Evolutionary conservation across 1,284 basidiomycete genomes (phyloP), one percentile per base, ranked within the genome.

Genomic region (Laetiporus sulphureus): DNA sequence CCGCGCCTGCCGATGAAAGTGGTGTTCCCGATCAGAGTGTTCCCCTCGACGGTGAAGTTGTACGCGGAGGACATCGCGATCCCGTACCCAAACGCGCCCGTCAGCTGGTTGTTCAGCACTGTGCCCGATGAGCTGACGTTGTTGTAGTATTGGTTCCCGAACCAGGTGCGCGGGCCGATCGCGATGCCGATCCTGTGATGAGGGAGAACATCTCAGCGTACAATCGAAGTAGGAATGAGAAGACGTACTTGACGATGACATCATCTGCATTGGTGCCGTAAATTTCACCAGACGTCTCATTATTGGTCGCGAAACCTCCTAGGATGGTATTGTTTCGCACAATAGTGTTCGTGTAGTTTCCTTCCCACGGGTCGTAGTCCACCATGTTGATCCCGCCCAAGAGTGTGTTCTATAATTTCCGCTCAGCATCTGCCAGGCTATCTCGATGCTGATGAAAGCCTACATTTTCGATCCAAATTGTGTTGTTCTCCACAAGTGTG

Each of bases 371-470:
- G 4, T 68, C 56, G 44, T 79, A 79, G 55, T 92, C 88, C 10
- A 92, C 90, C 70, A 91, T 59, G 52, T 86, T 87, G 50, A 91
- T 88, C 12, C 88, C 87, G 29, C 87, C n/a, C 2, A n/a, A 5
- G 6, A 21, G 25, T 12, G 15, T 31, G 8, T 24, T n/a, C 34
- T 37, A 19, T 13, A 21, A 18, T 4, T 15, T 47, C n/a, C n/a
- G n/a, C n/a, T n/a, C n/a, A n/a, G n/a, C n/a, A n/a, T n/a, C n/a
- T n/a, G n/a, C n/a, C n/a, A n/a, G n/a, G n/a, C n/a, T n/a, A n/a
- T n/a, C n/a, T n/a, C n/a, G n/a, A n/a, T n/a, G n/a, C n/a, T n/a
- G n/a, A n/a, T n/a, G n/a, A 44, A 24, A 4, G 54, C 73, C 40
- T 50, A 83, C 83, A 40, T 74, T 83, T 32, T 77, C 66, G 5